phyloP scores from a whole-genome alignment of 2,329 filamentous ascomycete genomes.

The Dothiorella sarmentorum region DNA sequence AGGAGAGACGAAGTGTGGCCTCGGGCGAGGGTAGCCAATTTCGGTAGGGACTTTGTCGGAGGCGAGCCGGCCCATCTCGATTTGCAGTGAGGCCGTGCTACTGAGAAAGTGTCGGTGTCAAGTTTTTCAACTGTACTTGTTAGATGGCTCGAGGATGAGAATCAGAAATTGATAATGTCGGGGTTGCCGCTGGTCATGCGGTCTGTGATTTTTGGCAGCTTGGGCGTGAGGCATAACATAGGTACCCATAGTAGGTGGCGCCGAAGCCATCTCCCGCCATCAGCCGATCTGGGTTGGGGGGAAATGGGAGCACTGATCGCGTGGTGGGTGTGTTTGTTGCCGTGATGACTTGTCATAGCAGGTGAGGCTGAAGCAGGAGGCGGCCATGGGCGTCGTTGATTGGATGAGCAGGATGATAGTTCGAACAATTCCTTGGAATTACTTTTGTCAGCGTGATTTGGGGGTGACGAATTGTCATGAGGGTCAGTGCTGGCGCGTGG shows the following conservation, averaged over 20 bases:
- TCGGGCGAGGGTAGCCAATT: constrained; percentile 67
- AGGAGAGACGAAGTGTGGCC: constrained; percentile 74
- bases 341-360: background rate
- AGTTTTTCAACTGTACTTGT: background rate
- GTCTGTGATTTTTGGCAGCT: background rate
- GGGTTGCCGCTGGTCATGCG: constrained; percentile 60
- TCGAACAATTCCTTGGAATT: background rate
- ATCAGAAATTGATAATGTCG: constrained; percentile 66
- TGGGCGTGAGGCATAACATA: background rate
- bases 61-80: constrained; percentile 72
- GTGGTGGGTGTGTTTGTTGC: background rate
- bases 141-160: background rate
- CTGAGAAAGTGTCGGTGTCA: too few species aligned
- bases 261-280: constrained; percentile 81
- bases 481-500: background rate
- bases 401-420: background rate
- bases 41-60: constrained; percentile 83
- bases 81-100: background rate
- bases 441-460: background rate
- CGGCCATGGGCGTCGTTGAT: background rate
- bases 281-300: constrained; percentile 54
- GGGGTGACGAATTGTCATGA: background rate
- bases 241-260: constrained; percentile 71
- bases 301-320: constrained; percentile 3
- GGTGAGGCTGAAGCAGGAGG: background rate